These are phyloP conservation scores for Friedmanniomyces simplex DNA, from an alignment of 495 filamentous ascomycete species.

Conservation along the genomic window DNA sequence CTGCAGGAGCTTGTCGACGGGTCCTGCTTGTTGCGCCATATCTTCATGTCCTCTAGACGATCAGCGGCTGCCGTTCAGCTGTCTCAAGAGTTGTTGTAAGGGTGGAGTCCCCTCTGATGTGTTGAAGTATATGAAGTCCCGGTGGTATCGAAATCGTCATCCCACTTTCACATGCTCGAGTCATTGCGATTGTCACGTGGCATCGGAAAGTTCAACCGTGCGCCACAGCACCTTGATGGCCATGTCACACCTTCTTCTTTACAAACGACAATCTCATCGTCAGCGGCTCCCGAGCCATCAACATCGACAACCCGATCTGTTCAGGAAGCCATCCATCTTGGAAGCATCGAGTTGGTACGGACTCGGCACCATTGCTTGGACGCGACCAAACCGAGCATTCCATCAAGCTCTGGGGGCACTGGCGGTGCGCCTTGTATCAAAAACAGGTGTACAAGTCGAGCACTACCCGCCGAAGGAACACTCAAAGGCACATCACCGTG, in stretches of 20 bases:
- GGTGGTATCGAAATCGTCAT: not conserved
- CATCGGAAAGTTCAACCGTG: not conserved
- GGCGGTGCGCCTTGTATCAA: too few relatives aligned
- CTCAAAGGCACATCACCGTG: not conserved
- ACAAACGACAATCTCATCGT: not conserved
- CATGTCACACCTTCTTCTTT: not conserved
- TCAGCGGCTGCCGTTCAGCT: too few relatives aligned
- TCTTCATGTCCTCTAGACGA: slow-evolving; percentile 1
- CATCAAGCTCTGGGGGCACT: not conserved
- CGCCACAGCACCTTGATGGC: not conserved
- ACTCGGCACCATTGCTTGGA: not conserved
- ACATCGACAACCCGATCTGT: too few relatives aligned
- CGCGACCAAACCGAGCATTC: not conserved
- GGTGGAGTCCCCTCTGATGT: too few relatives aligned
- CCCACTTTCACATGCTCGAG: too few relatives aligned
- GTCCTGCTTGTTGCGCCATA: not conserved
- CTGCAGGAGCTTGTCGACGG: slow-evolving; percentile 10
- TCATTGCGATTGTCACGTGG: too few relatives aligned
- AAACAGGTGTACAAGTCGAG: too few relatives aligned
- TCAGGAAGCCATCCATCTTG: not conserved
- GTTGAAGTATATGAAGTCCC: too few relatives aligned
- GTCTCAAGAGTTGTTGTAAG: too few relatives aligned
- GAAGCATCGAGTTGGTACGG: not conserved
- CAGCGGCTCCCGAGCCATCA: not conserved
- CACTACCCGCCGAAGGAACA: too few relatives aligned